Conservation (phyloP, 352 stramenopile species). For the Globisporangium takayamanum region DNA sequence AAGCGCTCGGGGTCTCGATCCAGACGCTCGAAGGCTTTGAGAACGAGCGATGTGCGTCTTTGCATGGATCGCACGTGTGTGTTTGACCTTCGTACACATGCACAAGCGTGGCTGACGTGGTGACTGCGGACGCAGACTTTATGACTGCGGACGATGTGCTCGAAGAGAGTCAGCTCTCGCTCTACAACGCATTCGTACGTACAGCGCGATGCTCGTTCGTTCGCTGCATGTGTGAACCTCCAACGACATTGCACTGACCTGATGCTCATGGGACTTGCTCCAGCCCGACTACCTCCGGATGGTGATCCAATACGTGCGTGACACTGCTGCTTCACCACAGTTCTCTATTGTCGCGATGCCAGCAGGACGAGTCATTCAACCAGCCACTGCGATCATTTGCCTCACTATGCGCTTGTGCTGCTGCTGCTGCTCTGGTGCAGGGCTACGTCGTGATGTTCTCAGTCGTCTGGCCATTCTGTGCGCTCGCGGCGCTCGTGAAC, state of each 20-base stretch:
- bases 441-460: conserved; percentile 88
- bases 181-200: conserved; percentile 81
- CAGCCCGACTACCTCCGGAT: conserved; percentile 81
- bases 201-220: not conserved
- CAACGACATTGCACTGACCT: not conserved
- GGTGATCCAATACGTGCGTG: conserved; percentile 82
- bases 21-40: conserved; percentile 75
- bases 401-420: not conserved
- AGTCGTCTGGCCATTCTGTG: conserved; percentile 82
- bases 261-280: not conserved
- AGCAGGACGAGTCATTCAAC: too few species aligned
- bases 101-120: not conserved
- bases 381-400: not conserved
- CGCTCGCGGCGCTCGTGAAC: conserved; percentile 68
- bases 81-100: too few species aligned
- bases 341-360: not conserved
- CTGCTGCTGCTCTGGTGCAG: conserved; percentile 16
- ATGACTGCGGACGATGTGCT: conserved; percentile 83
- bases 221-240: not conserved
- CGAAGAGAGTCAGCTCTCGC: conserved; percentile 70
- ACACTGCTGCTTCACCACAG: not conserved
- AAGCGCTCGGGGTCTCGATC: conserved; percentile 67
- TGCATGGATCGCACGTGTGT: not conserved
- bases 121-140: conserved; percentile 32
- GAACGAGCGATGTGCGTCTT: conserved; percentile 61